Conservation (phyloP, 768 basidiomycete genomes). For the Cyclocybe cylindracea region DNA sequence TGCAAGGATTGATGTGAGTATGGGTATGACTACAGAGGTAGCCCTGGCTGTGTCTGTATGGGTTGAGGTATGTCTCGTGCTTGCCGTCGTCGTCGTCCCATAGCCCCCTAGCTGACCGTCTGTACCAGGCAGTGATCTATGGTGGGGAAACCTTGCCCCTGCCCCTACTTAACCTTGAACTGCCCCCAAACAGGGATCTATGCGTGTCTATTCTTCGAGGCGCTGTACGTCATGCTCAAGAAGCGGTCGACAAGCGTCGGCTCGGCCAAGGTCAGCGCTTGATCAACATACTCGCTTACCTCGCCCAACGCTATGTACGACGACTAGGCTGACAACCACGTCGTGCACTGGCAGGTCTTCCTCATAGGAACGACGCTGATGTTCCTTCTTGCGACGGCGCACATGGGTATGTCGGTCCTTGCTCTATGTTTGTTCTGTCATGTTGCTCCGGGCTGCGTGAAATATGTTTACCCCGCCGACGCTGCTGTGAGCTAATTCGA, state of each 20-base stretch:
- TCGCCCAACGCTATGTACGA: not conserved
- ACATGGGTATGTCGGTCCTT: conserved; percentile 7
- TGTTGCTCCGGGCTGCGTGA: not conserved
- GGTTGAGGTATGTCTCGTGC: conserved; percentile 13
- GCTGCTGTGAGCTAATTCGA: not conserved
- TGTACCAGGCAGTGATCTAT: conserved; percentile 12
- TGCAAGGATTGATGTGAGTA: conserved; percentile 8
- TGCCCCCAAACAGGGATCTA: conserved; percentile 12
- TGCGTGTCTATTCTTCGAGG: conserved; percentile 19
- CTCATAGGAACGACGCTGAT: conserved; percentile 9
- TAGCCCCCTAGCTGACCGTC: not conserved
- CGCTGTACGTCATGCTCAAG: conserved; percentile 16
- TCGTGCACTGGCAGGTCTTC: conserved; percentile 7
- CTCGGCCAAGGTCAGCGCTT: conserved; percentile 12
- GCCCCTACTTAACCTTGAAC: not conserved
- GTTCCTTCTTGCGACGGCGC: conserved; percentile 14
- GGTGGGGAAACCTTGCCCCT: not conserved
- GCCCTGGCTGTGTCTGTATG: conserved; percentile 16
- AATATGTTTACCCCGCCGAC: not conserved
- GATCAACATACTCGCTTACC: no score
- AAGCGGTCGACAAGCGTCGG: conserved; percentile 4
- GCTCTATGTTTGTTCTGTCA: no score
- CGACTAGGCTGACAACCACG: not conserved
- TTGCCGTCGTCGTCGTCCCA: not conserved
- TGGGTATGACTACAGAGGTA: conserved; percentile 14